Evolutionary conservation across 202 grass and related monocot genomes (phyloP).

Genomic region (Zizania palustris): DNA sequence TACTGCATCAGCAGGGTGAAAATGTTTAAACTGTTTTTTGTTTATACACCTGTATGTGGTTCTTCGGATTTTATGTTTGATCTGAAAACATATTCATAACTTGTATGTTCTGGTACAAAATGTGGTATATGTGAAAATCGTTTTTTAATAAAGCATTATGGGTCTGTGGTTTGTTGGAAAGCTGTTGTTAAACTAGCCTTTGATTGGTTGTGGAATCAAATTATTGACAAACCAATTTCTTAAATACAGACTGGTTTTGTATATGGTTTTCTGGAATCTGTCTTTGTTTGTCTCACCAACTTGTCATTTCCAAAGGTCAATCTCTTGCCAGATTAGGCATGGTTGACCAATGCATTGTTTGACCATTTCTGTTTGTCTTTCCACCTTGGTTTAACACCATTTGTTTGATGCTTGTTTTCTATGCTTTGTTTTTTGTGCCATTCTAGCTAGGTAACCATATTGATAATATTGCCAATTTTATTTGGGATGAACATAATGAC

Average conservation of each 20-base stretch:
- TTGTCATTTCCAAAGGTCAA: not conserved
- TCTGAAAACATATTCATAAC: not conserved
- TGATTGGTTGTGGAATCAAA: not conserved
- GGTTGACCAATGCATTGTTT: not conserved
- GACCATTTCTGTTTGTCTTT: not conserved
- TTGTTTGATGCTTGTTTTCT: not conserved
- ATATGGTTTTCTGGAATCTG: not conserved
- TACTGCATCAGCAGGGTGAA: not conserved
- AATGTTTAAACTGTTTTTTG: not conserved
- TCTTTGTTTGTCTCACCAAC: not conserved
- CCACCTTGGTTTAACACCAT: not conserved
- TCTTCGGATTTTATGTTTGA: not conserved
- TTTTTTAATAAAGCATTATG: conserved; percentile 6
- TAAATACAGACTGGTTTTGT: not conserved
- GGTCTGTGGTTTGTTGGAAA: not conserved
- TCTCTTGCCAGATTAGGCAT: not conserved
- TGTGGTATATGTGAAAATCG: not conserved
- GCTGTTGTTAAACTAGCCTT: not conserved
- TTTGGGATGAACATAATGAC: not conserved
- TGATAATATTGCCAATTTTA: not conserved
- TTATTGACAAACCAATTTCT: not conserved
- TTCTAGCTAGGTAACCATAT: not conserved
- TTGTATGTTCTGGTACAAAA: conserved; percentile 12
- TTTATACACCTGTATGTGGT: not conserved
- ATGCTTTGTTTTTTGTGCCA: not conserved